Evolutionary conservation across 495 filamentous ascomycete species (phyloP).

Genomic region (Penicillium herquei): DNA sequence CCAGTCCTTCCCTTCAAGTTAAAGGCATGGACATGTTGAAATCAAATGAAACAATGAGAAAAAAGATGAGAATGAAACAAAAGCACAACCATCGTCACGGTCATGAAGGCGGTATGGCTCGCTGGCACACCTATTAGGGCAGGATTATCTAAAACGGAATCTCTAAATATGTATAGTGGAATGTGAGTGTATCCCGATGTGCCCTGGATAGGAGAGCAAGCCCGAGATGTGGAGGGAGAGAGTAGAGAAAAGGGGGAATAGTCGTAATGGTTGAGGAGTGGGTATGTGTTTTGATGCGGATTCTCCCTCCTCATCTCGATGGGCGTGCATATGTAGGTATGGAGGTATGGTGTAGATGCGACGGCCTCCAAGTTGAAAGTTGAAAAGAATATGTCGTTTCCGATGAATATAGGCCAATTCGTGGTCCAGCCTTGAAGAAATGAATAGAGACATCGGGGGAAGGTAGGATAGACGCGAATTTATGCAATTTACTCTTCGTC

Average conservation of each 20-base stretch:
- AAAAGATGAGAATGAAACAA: constrained; percentile 3
- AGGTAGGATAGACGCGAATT: not conserved
- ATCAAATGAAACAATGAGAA: not conserved
- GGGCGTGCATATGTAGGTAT: not conserved
- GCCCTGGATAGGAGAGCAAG: constrained; percentile 2
- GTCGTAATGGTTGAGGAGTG: not conserved
- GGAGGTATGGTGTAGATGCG: not conserved
- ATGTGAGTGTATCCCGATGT: constrained; percentile 14
- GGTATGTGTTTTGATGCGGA: not conserved
- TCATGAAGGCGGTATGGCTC: constrained; percentile 22
- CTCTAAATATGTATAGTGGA: constrained; percentile 28
- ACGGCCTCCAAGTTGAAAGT: not conserved
- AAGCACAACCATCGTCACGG: constrained; percentile 28
- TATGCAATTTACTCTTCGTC: constrained; percentile 29
- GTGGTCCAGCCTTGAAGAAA: constrained; percentile 11
- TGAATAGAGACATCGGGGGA: constrained; percentile 7
- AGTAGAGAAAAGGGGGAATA: not conserved
- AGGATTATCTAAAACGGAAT: constrained; percentile 18
- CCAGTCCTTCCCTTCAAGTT: constrained; percentile 14
- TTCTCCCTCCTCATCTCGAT: constrained; percentile 5
- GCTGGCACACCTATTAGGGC: constrained; percentile 21
- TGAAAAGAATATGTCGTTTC: constrained; percentile 4
- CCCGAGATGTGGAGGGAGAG: not conserved
- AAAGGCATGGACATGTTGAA: not conserved
- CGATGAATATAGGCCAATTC: constrained; percentile 4